Evolutionary conservation across 139 green algal genomes (phyloP).

Genomic region (Chlorella sp.): DNA sequence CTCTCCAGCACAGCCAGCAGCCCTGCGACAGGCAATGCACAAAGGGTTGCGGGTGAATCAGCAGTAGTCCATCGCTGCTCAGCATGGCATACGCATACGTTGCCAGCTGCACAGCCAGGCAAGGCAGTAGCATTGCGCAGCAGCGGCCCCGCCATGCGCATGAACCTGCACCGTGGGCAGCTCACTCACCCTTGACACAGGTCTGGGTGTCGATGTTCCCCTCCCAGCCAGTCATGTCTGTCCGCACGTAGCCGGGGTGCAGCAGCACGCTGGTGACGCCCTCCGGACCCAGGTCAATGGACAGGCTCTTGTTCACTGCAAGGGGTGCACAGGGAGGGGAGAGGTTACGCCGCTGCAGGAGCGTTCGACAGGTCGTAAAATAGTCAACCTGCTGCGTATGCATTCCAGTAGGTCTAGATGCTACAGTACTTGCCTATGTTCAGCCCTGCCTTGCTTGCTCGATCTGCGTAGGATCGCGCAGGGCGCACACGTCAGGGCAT

Average conservation of each 20-base stretch:
- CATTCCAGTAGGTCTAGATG: too few relatives aligned
- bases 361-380: too few relatives aligned
- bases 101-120: too few relatives aligned
- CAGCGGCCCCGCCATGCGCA: too few relatives aligned
- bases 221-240: slow-evolving; percentile 59
- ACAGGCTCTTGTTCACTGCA: slow-evolving; percentile 70
- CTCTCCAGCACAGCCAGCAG: slow-evolving; percentile 60
- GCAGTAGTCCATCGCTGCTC: too few relatives aligned
- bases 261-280: slow-evolving; percentile 66
- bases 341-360: neutral
- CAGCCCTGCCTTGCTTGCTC: slow-evolving; percentile 76
- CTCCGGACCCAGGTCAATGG: slow-evolving; percentile 63
- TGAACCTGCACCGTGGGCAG: too few relatives aligned
- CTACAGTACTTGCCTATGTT: slow-evolving; percentile 61
- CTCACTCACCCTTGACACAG: slow-evolving; percentile 17
- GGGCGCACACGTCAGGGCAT: too few relatives aligned
- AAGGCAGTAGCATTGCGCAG: too few relatives aligned
- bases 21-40: slow-evolving; percentile 34
- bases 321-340: too few relatives aligned
- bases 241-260: slow-evolving; percentile 72
- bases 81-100: too few relatives aligned
- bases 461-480: slow-evolving; percentile 22
- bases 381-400: too few relatives aligned
- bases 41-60: too few relatives aligned
- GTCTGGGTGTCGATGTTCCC: slow-evolving; percentile 57